Percentiles rank a stretch among this genome's conserved stretches.
Conservation (phyloP, 2,329 filamentous ascomycete species). For the Colletotrichum cordylinicola region DNA sequence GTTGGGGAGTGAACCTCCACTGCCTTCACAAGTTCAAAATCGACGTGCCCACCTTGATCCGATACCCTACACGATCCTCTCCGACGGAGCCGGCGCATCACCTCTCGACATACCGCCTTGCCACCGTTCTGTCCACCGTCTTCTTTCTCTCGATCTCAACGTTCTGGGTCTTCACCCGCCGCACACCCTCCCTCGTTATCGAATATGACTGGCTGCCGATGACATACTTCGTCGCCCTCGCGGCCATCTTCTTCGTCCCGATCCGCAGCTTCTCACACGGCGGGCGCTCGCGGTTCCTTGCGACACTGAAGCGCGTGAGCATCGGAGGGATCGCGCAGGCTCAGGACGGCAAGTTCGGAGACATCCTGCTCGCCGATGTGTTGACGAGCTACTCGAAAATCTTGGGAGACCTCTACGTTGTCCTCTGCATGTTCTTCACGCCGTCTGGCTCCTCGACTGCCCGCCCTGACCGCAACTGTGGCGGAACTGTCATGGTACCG, state of each 20-base stretch:
- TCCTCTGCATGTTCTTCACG: conserved; percentile 88
- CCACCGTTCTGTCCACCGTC: conserved; percentile 75
- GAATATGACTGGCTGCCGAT: conserved; percentile 87
- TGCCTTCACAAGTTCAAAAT: conserved; percentile 82
- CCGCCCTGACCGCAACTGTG: conserved; percentile 81
- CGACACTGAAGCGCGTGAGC: conserved; percentile 77
- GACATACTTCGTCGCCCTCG: conserved; percentile 76
- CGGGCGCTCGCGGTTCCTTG: conserved; percentile 78
- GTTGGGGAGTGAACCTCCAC: conserved; percentile 92
- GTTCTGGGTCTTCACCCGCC: conserved; percentile 84
- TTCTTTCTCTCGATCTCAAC: conserved; percentile 74
- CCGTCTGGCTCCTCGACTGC: conserved; percentile 75
- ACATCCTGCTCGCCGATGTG: conserved; percentile 91
- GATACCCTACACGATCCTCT: conserved; percentile 79
- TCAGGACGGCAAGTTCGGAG: conserved; percentile 91
- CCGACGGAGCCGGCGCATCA: conserved; percentile 77
- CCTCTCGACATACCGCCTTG: conserved; percentile 84
- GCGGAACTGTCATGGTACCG: conserved; percentile 80
- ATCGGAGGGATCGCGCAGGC: conserved; percentile 87
- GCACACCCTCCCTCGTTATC: conserved; percentile 71
- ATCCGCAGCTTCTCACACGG: conserved; percentile 70
- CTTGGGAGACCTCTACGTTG: conserved; percentile 86
- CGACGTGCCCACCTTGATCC: conserved; percentile 85
- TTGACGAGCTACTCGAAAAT: conserved; percentile 95
- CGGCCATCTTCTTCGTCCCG: conserved; percentile 75